Evolutionary conservation across 305 asterid species (phyloP), one percentile per base, ranked within the genome.

Genomic region (Fraxinus latifolia): DNA sequence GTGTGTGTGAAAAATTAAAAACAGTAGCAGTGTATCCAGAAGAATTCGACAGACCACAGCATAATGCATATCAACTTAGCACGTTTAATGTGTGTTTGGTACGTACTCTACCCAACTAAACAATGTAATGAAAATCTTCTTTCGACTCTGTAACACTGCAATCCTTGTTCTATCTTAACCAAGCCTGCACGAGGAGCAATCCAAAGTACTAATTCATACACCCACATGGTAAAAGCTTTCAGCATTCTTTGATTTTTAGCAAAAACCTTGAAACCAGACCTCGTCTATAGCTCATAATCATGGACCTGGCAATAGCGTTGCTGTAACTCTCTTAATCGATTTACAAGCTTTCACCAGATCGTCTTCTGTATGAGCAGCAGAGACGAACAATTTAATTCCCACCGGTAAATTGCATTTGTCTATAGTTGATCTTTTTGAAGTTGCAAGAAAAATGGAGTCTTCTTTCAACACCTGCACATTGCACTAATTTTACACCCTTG

Each of bases 351-450:
- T 91, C 79, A 34, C 84, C 77, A 93, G 67, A 90, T 95, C 97
- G 0, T 88, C 78, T 79, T 91, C 90, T 33, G 95, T 81, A 84
- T 95, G 98, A 62, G 86, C 95, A 71, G 98, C 94, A 62, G 97
- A 94, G 21, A 89, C 90, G 44, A 79, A 88, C 78, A 92, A 80
- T 81, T 92, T 90, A 62, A 94, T 89, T 76, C 97, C 98, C 17
- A 84, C 89, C 3, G 95, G 97, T 79, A 93, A 84, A 37, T 87
- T 90, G 91, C 98, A 95, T 86, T 91, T 93, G 88, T 95, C 97
- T 14, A 93, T 83, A 7, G 87, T 89, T 14, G 98, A 91, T 89
- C 97, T 84, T 86, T 86, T 95, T 42, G 98, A 90, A 76, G 93
- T 87, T 23, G 88, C 91, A 47, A 95, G 87, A 70, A 93, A 90